Evolutionary conservation across 805 yeast genomes (phyloP), one percentile per base, ranked within the genome.

Genomic region (Kodamaea neixiangensis): DNA sequence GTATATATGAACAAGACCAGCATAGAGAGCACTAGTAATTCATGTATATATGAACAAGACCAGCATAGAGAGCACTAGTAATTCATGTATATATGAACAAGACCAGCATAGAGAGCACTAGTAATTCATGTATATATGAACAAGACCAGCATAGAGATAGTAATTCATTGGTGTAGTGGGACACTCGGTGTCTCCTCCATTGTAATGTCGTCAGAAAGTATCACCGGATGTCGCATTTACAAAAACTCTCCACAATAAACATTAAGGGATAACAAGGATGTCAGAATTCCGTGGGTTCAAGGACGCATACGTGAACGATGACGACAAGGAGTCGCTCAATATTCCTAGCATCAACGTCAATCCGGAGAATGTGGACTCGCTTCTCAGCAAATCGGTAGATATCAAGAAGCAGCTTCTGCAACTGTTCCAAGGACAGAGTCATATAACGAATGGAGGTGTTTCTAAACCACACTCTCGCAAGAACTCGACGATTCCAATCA

Each of bases 371-470:
- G 49, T 61, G 11, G 63, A 60, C 40, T 60, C 62, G 17, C 53
- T 70, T 9, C 58, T 68, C 44, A 64, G 66, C 50, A 59, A 64
- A 44, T 65, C 72, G 9, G 50, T 60, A 14, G 78, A 73, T 51
- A 72, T 74, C 54, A 74, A 72, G 52, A 69, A 67, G 48, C 78
- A 72, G 57, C 63, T 74, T 11, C 68, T 73, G 25, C 77, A 72
- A 52, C 72, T 77, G 17, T 63, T 72, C 42, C 61, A 61, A 15
- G 60, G 53, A 17, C 49, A 48, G 22, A 25, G 31, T 25, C 31
- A 25, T 25, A 31, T 14, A 6, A 29, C 47, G 29, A 33, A 35
- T 5, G 73, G 72, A 18, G 75, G 75, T 1, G 64, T 74, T 14
- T 51, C 66, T 35, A 75, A 74, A 50, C 76, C 77, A 1, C 71